phyloP scores from a whole-genome alignment of 768 basidiomycete species.

The Roridomyces roridus region DNA sequence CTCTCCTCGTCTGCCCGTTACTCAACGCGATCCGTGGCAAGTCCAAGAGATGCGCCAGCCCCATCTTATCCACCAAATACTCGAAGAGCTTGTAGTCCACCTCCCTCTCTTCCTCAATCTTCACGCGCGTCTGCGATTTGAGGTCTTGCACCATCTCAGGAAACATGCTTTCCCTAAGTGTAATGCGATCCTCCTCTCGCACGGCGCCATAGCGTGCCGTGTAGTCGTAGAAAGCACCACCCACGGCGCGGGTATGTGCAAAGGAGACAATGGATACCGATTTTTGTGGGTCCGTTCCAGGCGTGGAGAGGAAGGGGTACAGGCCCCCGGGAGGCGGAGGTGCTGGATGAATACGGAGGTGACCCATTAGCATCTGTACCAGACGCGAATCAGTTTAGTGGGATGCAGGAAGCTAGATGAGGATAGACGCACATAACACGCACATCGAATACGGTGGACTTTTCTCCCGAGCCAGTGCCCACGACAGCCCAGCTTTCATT shows the following conservation, averaged over 20 bases:
- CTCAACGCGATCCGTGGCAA: constrained; percentile 85
- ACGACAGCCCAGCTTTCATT: constrained; percentile 81
- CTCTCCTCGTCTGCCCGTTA: constrained; percentile 91
- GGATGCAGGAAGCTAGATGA: neutral
- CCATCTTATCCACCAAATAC: constrained; percentile 59
- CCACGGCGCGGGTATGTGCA: constrained; percentile 60
- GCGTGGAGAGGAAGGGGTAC: constrained; percentile 72
- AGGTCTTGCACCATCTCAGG: constrained; percentile 47
- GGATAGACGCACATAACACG: no score
- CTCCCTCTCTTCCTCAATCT: constrained; percentile 22
- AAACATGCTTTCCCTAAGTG: constrained; percentile 75
- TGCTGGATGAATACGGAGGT: constrained; percentile 70
- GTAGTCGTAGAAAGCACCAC: constrained; percentile 89
- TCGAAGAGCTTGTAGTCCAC: constrained; percentile 49
- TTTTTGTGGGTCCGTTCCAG: constrained; percentile 52
- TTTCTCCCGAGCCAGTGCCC: constrained; percentile 67
- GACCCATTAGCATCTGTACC: constrained; percentile 69
- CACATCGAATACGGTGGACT: constrained; percentile 71
- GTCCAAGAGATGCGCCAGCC: constrained; percentile 70
- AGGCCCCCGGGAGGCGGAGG: constrained; percentile 68
- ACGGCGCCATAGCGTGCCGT: constrained; percentile 91
- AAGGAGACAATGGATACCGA: constrained; percentile 69
- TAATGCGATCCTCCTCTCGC: constrained; percentile 81
- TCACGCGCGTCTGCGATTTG: constrained; percentile 27
- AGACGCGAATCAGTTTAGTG: neutral